Percentiles rank a stretch among this genome's conserved stretches.
These are phyloP conservation scores for Teratosphaeria gauchensis DNA, from an alignment of 2,329 filamentous ascomycete species.

Conservation along the genomic window DNA sequence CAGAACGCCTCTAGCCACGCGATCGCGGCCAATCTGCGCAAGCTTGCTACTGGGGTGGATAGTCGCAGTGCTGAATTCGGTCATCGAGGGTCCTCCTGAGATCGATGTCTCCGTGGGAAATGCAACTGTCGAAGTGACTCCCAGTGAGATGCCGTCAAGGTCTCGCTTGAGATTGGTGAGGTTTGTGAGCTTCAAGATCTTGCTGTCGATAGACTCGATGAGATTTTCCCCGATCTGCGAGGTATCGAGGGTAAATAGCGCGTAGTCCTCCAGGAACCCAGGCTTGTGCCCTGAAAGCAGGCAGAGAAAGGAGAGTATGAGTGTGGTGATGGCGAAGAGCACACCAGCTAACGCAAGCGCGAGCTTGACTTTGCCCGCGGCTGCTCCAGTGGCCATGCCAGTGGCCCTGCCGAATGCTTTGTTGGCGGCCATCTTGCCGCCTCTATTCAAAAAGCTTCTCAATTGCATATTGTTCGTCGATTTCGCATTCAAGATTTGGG, in stretches of 20 bases:
- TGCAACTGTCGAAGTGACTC: background rate
- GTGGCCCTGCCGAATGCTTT: background rate
- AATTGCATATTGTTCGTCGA: background rate
- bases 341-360: slow-evolving; percentile 2
- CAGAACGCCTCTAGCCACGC: slow-evolving; percentile 9
- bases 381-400: background rate
- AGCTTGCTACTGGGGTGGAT: slow-evolving; percentile 6
- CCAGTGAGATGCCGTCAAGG: background rate
- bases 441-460: background rate
- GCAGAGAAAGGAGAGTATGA: slow-evolving; percentile 50
- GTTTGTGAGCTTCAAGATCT: slow-evolving; percentile 8
- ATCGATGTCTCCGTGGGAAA: background rate
- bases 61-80: slow-evolving; percentile 1
- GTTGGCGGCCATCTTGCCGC: background rate
- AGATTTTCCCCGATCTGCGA: slow-evolving; percentile 41
- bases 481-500: background rate
- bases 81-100: background rate
- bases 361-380: background rate
- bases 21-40: background rate
- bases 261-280: slow-evolving; percentile 46
- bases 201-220: slow-evolving; percentile 20
- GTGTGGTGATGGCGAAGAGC: slow-evolving; percentile 41
- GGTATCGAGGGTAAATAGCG: slow-evolving; percentile 51
- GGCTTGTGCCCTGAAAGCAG: slow-evolving; percentile 51
- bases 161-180: background rate